phyloP scores from a whole-genome alignment of 2,329 filamentous ascomycete species.

The Diaporthe destruens region DNA sequence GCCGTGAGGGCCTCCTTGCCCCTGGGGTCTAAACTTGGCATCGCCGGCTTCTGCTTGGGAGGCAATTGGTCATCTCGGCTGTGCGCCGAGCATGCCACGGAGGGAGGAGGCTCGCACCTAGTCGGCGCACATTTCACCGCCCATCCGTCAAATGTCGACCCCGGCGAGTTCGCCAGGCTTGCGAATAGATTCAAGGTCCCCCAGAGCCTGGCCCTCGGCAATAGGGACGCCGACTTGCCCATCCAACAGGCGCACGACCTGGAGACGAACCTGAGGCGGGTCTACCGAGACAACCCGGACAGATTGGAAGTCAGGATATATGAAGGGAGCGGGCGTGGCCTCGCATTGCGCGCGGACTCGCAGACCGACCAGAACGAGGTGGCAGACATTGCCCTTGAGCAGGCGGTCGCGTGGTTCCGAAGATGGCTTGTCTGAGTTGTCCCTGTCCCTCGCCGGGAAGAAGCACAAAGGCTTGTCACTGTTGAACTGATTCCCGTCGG shows the following conservation, averaged over 20 bases:
- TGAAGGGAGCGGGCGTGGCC: slow-evolving; percentile 46
- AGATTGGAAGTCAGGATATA: slow-evolving; percentile 42
- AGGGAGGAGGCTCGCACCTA: slow-evolving; percentile 46
- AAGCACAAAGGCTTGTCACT: neutral
- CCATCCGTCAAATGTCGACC: slow-evolving; percentile 52
- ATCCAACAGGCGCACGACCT: slow-evolving; percentile 38
- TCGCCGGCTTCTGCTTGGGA: slow-evolving; percentile 58
- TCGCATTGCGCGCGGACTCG: slow-evolving; percentile 45
- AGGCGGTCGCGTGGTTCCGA: slow-evolving; percentile 39
- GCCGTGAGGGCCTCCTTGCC: slow-evolving; percentile 48
- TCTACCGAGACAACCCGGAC: slow-evolving; percentile 34
- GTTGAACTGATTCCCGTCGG: too few species aligned
- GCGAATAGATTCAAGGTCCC: slow-evolving; percentile 43
- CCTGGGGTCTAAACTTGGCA: slow-evolving; percentile 49
- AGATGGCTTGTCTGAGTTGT: slow-evolving; percentile 26
- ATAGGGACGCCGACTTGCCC: slow-evolving; percentile 43
- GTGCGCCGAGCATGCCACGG: slow-evolving; percentile 43
- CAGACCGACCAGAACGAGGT: slow-evolving; percentile 36
- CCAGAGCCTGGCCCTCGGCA: slow-evolving; percentile 45
- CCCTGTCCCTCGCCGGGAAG: neutral
- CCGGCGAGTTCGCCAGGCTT: slow-evolving; percentile 48
- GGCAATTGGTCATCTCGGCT: slow-evolving; percentile 52
- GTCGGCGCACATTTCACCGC: slow-evolving; percentile 53
- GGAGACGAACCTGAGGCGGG: slow-evolving; percentile 41
- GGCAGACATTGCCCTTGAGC: slow-evolving; percentile 37